Base-by-base conservation (phyloP, 2,329 filamentous ascomycete species). In the Thelonectria rubi region DNA sequence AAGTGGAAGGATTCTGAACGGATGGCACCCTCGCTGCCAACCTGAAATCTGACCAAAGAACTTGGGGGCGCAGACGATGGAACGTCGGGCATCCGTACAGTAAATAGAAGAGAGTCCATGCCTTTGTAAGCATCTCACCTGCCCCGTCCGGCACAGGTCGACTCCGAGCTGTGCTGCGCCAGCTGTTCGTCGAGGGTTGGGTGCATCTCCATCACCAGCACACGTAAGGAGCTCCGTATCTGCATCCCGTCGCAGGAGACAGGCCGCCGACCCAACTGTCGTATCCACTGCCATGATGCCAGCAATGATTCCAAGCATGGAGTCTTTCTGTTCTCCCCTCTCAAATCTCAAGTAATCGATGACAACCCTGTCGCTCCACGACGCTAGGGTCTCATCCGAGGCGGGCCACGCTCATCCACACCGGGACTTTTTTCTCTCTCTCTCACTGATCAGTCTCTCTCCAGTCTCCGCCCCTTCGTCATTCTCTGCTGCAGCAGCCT, bases 341-440 rank as follows among this genome's bases (percentile, higher is more conserved):
- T 32, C 24, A 49, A 48, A 39, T n/a, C 45, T 20, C 17, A 8
- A 46, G 17, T 39, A 30, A 30, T n/a, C 21, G n/a, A 42, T 45
- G 21, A 12, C 30, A 34, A 34, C 32, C 32, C 14, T 34, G 11
- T 12, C 32, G 9, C 14, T 34, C 32, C 40, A 55, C 55, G 17
- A 46, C 61, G 61, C 61, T 63, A 63, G 61, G 61, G 61, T 53
- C 61, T 49, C 57, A 52, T 55, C 50, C 43, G 24, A 63, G 17
- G 48, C 60, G 60, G 57, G 55, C 60, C n/a, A 24, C 24, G 7
- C 7, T 7, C 24, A 24, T 24, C 24, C 24, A 24, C 24, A 14
- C 32, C 32, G 32, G 32, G 14, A 46, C 42, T 46, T 46, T 24
- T 46, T 21, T 9, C 18, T 12, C 11, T 46, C 14, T 17, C n/a